Base-by-base conservation (phyloP, 2,329 filamentous ascomycete species). In the Ceratocystis ficicola region DNA sequence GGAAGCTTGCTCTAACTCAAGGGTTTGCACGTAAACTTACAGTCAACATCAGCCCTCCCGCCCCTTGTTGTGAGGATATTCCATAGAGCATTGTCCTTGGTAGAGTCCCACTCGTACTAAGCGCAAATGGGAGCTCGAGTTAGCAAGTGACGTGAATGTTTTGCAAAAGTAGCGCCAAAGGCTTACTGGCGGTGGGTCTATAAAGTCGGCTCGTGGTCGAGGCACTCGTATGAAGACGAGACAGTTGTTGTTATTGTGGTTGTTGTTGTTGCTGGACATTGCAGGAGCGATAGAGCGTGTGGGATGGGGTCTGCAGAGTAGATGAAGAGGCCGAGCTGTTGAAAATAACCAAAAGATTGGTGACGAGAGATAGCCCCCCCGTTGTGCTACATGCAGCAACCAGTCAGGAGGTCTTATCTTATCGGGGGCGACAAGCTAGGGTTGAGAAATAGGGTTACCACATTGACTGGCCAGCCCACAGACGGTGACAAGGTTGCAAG, bases 141-240 rank as follows among this genome's bases (percentile, higher is more conserved):
- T 41, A 36, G 30, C 15, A 15, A 36, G 36, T n/a, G 48, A 17
- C 25, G 25, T 15, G 36, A n/a, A 44, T 41, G 46, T 12, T 32
- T 17, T 36, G 44, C n/a, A 44, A n/a, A 46, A 2, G 59, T 46
- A 32, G 32, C 7, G 8, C 25, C 36, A 48, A 52, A 59, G 67
- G 74, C 82, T 74, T 81, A 92, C 92, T 69, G 87, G 86, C 60
- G 90, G 88, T 66, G 94, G 94, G 75, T 99, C 93, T 68, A 92
- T 83, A 77, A 99, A 99, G 71, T 89, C 85, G 50, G 88, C 88
- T 66, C 94, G 84, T 44, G 87, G 84, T 72, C 96, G 95, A 28
- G 94, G 94, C n/a, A 97, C 82, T 69, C 92, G 83, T 69, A 99
- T 84, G 72, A 95, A 89, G 68, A 95, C 86, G 15, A 89, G 95